Evolutionary conservation across 495 filamentous ascomycete species (phyloP), one percentile per base, ranked within the genome.

Genomic region (Annulohypoxylon nitens): DNA sequence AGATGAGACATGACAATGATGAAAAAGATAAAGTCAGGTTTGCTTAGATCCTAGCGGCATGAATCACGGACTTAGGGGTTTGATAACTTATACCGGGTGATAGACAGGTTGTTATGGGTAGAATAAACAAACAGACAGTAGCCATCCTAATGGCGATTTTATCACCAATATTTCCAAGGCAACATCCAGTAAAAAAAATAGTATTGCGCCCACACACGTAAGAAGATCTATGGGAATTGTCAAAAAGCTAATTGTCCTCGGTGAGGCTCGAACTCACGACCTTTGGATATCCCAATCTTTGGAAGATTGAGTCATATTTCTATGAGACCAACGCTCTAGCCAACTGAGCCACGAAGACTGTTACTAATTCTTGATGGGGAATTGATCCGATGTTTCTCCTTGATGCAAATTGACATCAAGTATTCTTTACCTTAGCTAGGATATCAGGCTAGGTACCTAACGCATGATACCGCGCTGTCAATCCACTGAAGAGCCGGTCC

Each of bases 191-290:
- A 47, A 47, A 47, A 20, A 20, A 18, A 20, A 47, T 6, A 12
- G 0, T 41, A 16, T 48, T 18, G 45, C 45, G 20, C 20, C 1
- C 20, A 23, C 20, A 1, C 20, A 41, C 6, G 8, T 3, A 2
- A 37, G 3, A 59, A 23, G 20, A 23, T 23, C 20, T 23, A 23
- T 23, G 20, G 20, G 20, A 23, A 23, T 23, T 23, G 20, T 23
- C 20, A 23, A 59, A 25, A 41, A 59, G 7, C 0, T 11, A 20
- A 12, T 11, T 59, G 55, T 59, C 55, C 55, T 59, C 36, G 55
- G 55, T 41, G 55, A 59, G 55, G 37, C 55, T 59, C 55, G 55
- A 59, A 59, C 55, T 59, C 55, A 41, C 55, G 55, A 59, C 55
- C 55, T 59, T 59, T 59, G 55, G 55, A 59, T 59, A 59, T 59